These are phyloP conservation scores for Petasospora rhodanensis DNA, from an alignment of 1,139 yeast species.

Conservation along the genomic window DNA sequence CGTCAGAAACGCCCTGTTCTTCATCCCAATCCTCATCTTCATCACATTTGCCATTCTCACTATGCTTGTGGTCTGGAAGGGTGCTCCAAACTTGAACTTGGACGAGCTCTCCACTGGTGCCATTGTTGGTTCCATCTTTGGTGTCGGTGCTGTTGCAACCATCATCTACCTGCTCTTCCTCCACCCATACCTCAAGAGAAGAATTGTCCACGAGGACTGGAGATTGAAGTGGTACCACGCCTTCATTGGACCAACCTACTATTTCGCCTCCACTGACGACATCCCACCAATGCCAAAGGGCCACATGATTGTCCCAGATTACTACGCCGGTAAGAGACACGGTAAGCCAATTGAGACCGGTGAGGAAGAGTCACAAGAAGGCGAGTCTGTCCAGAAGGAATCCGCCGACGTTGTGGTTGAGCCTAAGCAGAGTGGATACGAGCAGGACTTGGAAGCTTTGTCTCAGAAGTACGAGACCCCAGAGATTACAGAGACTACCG, in stretches of 20 bases:
- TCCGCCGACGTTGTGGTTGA: conserved; percentile 4
- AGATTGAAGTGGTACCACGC: conserved; percentile 56
- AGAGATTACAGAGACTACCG: background rate
- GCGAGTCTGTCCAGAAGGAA: too few relatives aligned
- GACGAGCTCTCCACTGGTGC: conserved; percentile 47
- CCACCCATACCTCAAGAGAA: conserved; percentile 61
- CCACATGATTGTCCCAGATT: conserved; percentile 51
- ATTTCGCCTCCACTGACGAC: conserved; percentile 49
- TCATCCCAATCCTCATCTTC: conserved; percentile 61
- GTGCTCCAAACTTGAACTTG: conserved; percentile 62
- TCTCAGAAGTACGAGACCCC: conserved; percentile 14
- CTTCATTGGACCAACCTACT: conserved; percentile 53
- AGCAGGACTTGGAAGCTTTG: conserved; percentile 19
- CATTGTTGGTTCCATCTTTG: conserved; percentile 52
- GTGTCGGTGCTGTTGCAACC: conserved; percentile 57
- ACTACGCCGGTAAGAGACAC: conserved; percentile 56
- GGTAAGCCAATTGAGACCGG: conserved; percentile 24
- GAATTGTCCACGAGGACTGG: conserved; percentile 62
- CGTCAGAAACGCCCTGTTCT: conserved; percentile 44
- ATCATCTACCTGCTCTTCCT: conserved; percentile 49
- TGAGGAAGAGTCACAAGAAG: too few relatives aligned
- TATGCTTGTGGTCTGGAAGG: conserved; percentile 62
- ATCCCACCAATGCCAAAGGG: conserved; percentile 69
- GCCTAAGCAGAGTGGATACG: conserved; percentile 11
- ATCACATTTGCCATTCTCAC: conserved; percentile 60